Conservation (phyloP, 2,329 filamentous ascomycete genomes). For the Fusarium concolor region DNA sequence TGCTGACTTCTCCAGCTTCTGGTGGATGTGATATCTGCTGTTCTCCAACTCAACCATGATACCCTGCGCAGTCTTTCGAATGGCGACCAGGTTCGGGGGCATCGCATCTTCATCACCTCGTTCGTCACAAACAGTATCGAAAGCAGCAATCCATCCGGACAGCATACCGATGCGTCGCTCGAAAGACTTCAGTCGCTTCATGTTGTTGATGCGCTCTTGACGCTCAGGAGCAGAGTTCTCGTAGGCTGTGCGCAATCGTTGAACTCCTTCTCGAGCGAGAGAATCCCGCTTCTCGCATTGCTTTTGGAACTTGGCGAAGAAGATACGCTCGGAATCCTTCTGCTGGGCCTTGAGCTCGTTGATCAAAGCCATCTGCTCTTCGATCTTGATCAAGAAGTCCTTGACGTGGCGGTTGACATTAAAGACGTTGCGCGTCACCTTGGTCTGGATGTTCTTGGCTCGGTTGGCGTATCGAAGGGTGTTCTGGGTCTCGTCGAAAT, state of each 20-base stretch:
- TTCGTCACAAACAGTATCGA: conserved; percentile 82
- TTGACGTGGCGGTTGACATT: conserved; percentile 99
- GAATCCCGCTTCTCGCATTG: conserved; percentile 85
- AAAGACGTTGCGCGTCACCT: conserved; percentile 98
- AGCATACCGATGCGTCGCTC: conserved; percentile 87
- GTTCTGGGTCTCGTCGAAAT: conserved; percentile 98
- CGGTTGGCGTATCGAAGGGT: conserved; percentile 96
- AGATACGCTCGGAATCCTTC: conserved; percentile 84
- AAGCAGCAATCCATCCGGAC: conserved; percentile 93
- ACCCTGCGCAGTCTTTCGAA: conserved; percentile 89
- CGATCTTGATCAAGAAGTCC: conserved; percentile 98
- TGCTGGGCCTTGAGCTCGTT: conserved; percentile 95
- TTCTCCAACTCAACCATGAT: conserved; percentile 90
- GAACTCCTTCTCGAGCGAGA: conserved; percentile 80
- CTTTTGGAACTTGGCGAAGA: conserved; percentile 91
- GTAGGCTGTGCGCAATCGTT: conserved; percentile 83
- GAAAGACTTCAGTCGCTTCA: conserved; percentile 85
- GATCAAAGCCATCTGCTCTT: conserved; percentile 97
- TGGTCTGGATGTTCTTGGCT: conserved; percentile 99
- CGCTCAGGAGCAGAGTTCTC: conserved; percentile 83
- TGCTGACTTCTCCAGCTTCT: conserved; percentile 80
- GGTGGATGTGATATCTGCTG: conserved; percentile 90
- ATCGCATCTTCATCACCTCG: conserved; percentile 65
- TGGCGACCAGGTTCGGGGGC: conserved; percentile 75
- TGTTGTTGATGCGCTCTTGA: conserved; percentile 79